A percentile compares a stretch with the other conserved stretches of the same genome.
phyloP scores from a whole-genome alignment of 176 grass and related monocot species.

The Echinochloa phyllopogon region DNA sequence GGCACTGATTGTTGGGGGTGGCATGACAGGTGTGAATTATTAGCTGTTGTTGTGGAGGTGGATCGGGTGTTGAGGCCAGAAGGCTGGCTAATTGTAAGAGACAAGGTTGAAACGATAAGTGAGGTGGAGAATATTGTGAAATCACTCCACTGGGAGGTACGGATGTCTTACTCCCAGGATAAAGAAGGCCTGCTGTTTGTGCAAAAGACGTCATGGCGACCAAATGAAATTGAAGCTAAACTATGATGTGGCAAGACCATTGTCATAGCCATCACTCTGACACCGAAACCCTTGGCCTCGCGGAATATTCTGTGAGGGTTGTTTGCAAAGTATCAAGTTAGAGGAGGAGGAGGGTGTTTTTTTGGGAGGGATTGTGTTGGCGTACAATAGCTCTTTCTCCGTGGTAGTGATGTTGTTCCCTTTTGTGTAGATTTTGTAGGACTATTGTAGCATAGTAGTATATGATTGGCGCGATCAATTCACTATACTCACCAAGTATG shows the following conservation, averaged over 20 bases:
- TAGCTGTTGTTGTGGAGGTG: slow-evolving; percentile 71
- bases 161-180: slow-evolving; percentile 62
- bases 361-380: not conserved
- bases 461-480: not conserved
- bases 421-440: not conserved
- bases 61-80: slow-evolving; percentile 79
- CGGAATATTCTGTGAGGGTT: not conserved
- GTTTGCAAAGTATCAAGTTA: not conserved
- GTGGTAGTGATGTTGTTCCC: not conserved
- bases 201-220: slow-evolving; percentile 71
- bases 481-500: not conserved
- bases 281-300: not conserved
- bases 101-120: slow-evolving; percentile 52
- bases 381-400: not conserved
- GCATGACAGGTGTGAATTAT: slow-evolving; percentile 64
- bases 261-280: not conserved
- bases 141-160: slow-evolving; percentile 72
- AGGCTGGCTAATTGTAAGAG: slow-evolving; percentile 73
- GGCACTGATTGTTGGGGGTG: slow-evolving; percentile 21
- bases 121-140: slow-evolving; percentile 62
- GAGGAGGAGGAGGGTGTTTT: not conserved
- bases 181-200: slow-evolving; percentile 72
- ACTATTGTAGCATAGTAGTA: not conserved
- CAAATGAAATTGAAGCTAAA: slow-evolving; percentile 51
- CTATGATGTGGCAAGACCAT: slow-evolving; percentile 1